Evolutionary conservation across 306 rosid genomes (phyloP).

Genomic region (Sicyos edulis): DNA sequence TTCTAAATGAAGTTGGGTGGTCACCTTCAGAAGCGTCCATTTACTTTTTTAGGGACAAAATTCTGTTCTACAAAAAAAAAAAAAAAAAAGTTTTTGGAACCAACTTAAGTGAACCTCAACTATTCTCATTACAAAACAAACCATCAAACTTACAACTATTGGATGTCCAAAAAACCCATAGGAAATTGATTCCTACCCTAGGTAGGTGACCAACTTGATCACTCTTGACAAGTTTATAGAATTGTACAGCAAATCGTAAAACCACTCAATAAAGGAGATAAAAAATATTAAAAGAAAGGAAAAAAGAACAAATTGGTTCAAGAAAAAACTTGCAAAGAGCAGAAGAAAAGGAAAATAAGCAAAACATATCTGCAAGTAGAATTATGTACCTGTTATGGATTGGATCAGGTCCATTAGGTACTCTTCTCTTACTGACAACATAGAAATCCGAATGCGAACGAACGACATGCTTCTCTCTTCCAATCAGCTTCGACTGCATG

Average conservation of each 20-base stretch:
- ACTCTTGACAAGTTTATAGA: background rate
- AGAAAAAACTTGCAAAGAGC: background rate
- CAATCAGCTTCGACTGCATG: constrained; percentile 53
- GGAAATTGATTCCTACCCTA: no score
- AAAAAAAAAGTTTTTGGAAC: no score
- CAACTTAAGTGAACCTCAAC: no score
- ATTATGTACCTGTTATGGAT: constrained; percentile 79
- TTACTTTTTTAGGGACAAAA: background rate
- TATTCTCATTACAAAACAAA: no score
- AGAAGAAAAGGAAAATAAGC: background rate
- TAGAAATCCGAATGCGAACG: constrained; percentile 23
- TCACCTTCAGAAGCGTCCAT: background rate
- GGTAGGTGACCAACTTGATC: no score
- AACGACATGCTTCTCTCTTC: constrained; percentile 38
- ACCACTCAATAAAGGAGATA: background rate
- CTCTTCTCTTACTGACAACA: constrained; percentile 90
- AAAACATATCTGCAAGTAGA: background rate
- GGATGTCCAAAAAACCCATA: no score
- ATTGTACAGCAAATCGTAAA: background rate
- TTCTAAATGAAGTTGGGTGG: background rate
- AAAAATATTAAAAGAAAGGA: background rate
- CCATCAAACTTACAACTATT: no score
- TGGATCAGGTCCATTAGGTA: constrained; percentile 98
- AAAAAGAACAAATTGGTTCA: background rate
- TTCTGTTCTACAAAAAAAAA: background rate